phyloP scores from a whole-genome alignment of 208 protist species.

The Leishmania braziliensis region DNA sequence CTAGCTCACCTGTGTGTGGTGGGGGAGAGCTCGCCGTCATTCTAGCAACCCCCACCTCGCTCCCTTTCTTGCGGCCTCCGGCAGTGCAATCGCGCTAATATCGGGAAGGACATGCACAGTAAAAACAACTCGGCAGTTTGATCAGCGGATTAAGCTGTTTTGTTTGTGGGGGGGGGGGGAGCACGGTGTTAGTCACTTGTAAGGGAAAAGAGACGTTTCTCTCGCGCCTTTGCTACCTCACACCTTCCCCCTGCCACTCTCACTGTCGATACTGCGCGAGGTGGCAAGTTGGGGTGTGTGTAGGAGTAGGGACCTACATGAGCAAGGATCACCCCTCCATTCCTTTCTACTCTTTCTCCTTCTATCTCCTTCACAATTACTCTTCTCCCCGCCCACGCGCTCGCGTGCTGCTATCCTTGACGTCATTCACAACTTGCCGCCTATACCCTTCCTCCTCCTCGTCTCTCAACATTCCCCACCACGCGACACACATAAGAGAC shows the following conservation, averaged over 20 bases:
- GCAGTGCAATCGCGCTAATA: neutral
- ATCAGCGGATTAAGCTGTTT: neutral
- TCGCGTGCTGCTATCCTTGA: neutral
- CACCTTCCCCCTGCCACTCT: neutral
- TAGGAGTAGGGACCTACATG: neutral
- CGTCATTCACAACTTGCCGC: neutral
- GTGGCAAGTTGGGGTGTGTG: neutral
- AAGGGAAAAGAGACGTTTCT: neutral
- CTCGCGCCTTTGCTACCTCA: neutral
- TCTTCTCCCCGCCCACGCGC: neutral
- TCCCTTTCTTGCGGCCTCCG: neutral
- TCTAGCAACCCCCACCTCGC: neutral
- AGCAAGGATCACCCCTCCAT: neutral
- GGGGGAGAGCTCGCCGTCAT: neutral
- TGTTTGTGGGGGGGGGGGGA: neutral
- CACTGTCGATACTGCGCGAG: neutral
- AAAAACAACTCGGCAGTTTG: neutral
- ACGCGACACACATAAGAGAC: neutral
- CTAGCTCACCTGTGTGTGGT: neutral
- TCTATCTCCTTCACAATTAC: neutral
- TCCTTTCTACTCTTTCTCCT: neutral
- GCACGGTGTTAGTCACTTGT: neutral
- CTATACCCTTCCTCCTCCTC: neutral
- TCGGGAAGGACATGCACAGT: neutral
- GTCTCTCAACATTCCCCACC: neutral